Evolutionary conservation across 2,329 filamentous ascomycete species (phyloP).

Genomic region (Fusarium sp.): DNA sequence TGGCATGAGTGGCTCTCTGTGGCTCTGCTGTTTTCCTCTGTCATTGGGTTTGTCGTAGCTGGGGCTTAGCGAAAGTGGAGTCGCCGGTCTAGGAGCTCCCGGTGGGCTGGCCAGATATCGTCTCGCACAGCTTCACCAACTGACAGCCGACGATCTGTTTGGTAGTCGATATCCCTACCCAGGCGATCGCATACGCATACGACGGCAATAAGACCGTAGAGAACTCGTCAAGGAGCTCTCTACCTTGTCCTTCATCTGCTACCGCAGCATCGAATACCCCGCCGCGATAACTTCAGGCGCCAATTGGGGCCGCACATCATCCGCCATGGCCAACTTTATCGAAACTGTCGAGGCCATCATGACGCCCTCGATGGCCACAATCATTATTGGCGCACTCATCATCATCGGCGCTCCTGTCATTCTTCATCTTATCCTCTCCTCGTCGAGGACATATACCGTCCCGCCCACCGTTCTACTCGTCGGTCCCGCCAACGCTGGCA

Average conservation of each 20-base stretch:
- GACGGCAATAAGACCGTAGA: not conserved
- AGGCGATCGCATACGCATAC: constrained; percentile 8
- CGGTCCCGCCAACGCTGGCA: constrained; percentile 87
- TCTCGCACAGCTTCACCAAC: constrained; percentile 33
- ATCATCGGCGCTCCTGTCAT: constrained; percentile 82
- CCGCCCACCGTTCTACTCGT: constrained; percentile 85
- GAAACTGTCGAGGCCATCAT: constrained; percentile 67
- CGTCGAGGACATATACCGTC: constrained; percentile 73
- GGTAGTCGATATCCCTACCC: constrained; percentile 5
- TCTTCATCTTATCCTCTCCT: constrained; percentile 82
- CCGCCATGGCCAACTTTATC: constrained; percentile 58
- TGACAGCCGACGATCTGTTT: constrained; percentile 2
- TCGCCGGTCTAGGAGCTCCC: constrained; percentile 35
- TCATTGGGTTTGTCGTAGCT: constrained; percentile 32
- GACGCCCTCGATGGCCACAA: constrained; percentile 72
- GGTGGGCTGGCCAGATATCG: constrained; percentile 41
- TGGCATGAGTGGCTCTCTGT: not conserved
- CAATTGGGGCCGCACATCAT: constrained; percentile 30
- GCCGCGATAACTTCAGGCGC: constrained; percentile 18
- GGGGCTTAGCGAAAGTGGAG: constrained; percentile 22
- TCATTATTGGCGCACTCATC: constrained; percentile 79
- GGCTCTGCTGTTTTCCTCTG: not conserved
- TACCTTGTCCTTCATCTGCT: not conserved
- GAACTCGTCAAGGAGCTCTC: not conserved
- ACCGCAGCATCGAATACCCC: not conserved